These are phyloP conservation scores for Trypanosoma platydactyli DNA, from an alignment of 208 protist genomes.

Conservation along the genomic window DNA sequence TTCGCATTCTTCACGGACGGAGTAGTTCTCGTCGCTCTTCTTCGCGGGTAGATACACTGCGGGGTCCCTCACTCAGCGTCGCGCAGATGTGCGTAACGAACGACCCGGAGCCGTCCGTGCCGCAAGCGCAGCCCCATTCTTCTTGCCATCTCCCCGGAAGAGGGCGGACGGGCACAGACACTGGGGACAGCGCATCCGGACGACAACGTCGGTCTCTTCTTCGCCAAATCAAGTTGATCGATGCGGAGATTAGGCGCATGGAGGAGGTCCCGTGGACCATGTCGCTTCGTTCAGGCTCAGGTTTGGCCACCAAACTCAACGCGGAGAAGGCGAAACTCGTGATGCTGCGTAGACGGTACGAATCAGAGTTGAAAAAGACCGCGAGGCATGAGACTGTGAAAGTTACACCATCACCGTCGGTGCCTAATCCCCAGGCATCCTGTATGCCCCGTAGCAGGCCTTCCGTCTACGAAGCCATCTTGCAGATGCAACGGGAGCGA, in stretches of 20 bases:
- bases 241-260: constrained; percentile 17
- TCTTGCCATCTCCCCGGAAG: background rate
- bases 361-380: constrained; percentile 13
- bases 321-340: constrained; percentile 16
- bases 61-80: background rate
- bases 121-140: background rate
- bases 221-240: constrained; percentile 25
- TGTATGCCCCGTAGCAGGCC: constrained; percentile 13
- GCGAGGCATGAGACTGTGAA: background rate
- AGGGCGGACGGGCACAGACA: background rate
- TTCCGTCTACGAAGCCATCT: constrained; percentile 19
- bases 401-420: background rate
- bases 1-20: background rate
- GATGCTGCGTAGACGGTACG: constrained; percentile 13
- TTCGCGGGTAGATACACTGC: background rate
- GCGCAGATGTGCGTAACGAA: background rate
- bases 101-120: background rate
- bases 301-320: background rate
- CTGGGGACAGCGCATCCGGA: background rate
- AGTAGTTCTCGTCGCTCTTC: background rate
- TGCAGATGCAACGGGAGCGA: constrained; percentile 4
- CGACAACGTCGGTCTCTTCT: constrained; percentile 18
- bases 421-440: background rate
- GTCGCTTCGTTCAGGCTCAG: constrained; percentile 1
- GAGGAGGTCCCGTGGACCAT: constrained; percentile 14